phyloP scores from a whole-genome alignment of 208 protist genomes.

The Crithidia mellificae region DNA sequence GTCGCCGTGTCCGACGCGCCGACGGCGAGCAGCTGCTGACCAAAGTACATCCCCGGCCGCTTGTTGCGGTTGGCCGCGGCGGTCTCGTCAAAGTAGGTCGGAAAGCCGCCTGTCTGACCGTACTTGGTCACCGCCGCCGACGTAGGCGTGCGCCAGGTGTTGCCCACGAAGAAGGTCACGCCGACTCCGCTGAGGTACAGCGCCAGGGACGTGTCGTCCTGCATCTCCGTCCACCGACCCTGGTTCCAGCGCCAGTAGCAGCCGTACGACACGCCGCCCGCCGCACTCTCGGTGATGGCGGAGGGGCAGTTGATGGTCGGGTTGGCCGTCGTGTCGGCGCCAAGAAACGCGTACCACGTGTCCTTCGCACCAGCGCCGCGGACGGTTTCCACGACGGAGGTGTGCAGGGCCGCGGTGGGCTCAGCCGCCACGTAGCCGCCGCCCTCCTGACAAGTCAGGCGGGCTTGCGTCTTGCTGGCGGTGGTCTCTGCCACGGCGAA shows the following conservation, averaged over 20 bases:
- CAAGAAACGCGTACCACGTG: conserved; percentile 44
- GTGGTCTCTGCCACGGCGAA: conserved; percentile 21
- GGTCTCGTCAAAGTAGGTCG: conserved; percentile 9
- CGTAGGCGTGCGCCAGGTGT: conserved; percentile 13
- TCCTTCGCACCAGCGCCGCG: conserved; percentile 8
- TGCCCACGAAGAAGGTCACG: conserved; percentile 38
- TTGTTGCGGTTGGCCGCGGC: not conserved
- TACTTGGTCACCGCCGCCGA: conserved; percentile 2
- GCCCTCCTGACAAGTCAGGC: conserved; percentile 23
- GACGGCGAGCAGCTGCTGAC: conserved; percentile 26
- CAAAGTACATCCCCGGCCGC: conserved; percentile 28
- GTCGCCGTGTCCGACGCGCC: conserved; percentile 18
- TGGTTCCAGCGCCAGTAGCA: conserved; percentile 56
- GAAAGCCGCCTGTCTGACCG: conserved; percentile 12
- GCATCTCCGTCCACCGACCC: conserved; percentile 35
- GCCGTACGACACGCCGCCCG: conserved; percentile 9
- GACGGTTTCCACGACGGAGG: conserved; percentile 18
- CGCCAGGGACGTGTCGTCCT: conserved; percentile 23
- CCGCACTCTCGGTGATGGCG: not conserved
- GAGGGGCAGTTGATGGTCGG: not conserved
- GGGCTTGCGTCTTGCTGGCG: conserved; percentile 14
- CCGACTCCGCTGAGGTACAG: conserved; percentile 15
- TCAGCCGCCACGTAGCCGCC: conserved; percentile 38
- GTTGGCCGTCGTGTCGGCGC: conserved; percentile 24
- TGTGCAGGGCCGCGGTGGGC: conserved; percentile 26